A percentile compares a stretch with the other conserved stretches of the same genome.
These are phyloP conservation scores for Mentha longifolia DNA, from an alignment of 257 asterid genomes.

Conservation along the genomic window DNA sequence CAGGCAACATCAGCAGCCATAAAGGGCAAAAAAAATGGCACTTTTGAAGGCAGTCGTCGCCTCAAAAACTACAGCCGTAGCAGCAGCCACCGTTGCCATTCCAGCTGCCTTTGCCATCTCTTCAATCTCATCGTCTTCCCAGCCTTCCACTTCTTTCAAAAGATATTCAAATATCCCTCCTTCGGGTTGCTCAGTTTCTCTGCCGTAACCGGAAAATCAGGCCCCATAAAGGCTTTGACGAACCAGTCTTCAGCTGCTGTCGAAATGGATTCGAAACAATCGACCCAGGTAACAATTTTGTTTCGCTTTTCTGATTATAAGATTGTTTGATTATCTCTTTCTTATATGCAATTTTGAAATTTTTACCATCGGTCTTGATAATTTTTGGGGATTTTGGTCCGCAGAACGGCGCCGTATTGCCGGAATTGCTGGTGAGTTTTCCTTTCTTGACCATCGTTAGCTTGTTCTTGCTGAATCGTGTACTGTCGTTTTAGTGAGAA, in stretches of 20 bases:
- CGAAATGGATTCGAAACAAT: conserved; percentile 62
- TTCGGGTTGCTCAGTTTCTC: conserved; percentile 44
- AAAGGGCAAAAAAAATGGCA: conserved; percentile 53
- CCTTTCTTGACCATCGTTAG: conserved; percentile 3
- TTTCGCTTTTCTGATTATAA: not conserved
- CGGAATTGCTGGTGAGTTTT: conserved; percentile 81
- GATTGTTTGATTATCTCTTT: not conserved
- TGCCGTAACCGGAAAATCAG: conserved; percentile 37
- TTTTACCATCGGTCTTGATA: too few relatives aligned
- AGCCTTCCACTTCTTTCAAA: conserved; percentile 30
- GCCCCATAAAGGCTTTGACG: conserved; percentile 44
- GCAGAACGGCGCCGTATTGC: conserved; percentile 78
- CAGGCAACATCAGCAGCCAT: too few relatives aligned
- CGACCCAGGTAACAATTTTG: conserved; percentile 46
- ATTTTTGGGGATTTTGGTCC: conserved; percentile 2
- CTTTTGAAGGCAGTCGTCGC: conserved; percentile 67
- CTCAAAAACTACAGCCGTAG: conserved; percentile 65
- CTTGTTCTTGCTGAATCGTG: not conserved
- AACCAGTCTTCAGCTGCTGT: conserved; percentile 45
- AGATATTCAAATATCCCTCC: conserved; percentile 23
- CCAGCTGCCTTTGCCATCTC: conserved; percentile 52
- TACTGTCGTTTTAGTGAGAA: not conserved
- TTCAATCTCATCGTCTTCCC: conserved; percentile 14
- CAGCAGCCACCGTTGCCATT: conserved; percentile 58
- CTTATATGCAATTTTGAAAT: not conserved